Base-by-base conservation (phyloP, 805 yeast genomes). In the Yamadazyma olivae region DNA sequence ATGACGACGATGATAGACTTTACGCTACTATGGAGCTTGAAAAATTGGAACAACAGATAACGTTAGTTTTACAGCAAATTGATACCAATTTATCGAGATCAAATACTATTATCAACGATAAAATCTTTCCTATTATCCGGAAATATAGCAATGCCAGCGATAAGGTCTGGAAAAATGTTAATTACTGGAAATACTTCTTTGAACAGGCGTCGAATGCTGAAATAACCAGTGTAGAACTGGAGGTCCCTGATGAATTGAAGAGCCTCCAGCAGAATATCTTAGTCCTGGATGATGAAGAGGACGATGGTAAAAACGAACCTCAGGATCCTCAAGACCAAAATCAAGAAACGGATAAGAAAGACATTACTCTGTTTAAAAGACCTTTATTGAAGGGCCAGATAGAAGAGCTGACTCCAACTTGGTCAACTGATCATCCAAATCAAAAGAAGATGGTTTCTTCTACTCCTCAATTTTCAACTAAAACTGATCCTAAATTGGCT, bases 141-240 rank as follows among this genome's bases (percentile, higher is more conserved):
- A 65, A 69, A 30, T 86, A 84, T 50, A 75, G 82, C 14, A 50
- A 53, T 10, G 74, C 75, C 27, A 77, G 87, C 10, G 73, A 68
- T 27, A 67, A 74, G 21, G 77, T 85, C 3, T 79, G 88, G 82
- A 61, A 69, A 20, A 81, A 81, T 37, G 79, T 77, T 5, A 73
- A 74, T 38, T 85, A 86, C 58, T 81, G 95, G 82, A 85, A 85
- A 51, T 73, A 74, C 21, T 82, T 88, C 58, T 75, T 87, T 48
- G 95, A 88, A 51, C 74, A 79, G 5, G 83, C 82, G 17, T 48
- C 51, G 19, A 48, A 54, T 33, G 29, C 52, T 10, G 37, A 37
- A 44, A 6, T 27, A 6, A 14, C 7, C 8, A 17, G 17, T 14
- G 17, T 12, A 5, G 32, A 29, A 14, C 32, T 17, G 23, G 23